A percentile compares a stretch with the other conserved stretches of the same genome.
These are phyloP conservation scores for Capsicum rhomboideum DNA, from an alignment of 257 asterid species.

Conservation along the genomic window DNA sequence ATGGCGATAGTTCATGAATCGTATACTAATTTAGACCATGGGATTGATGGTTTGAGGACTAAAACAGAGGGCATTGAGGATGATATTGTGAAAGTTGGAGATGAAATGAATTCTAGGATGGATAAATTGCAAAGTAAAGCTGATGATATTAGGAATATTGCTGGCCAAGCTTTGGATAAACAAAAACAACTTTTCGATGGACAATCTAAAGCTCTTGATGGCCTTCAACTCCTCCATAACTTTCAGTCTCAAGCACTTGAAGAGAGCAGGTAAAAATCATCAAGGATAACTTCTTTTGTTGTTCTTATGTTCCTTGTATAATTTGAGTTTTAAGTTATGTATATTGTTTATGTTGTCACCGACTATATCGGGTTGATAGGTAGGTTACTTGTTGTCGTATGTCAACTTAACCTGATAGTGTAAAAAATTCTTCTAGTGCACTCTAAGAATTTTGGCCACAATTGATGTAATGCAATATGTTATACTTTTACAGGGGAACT, in stretches of 20 bases:
- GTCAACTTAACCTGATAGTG: not conserved
- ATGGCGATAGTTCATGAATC: slow-evolving; percentile 45
- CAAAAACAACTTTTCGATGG: slow-evolving; percentile 65
- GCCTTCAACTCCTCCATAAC: slow-evolving; percentile 49
- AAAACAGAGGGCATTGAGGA: slow-evolving; percentile 64
- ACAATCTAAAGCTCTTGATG: slow-evolving; percentile 57
- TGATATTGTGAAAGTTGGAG: slow-evolving; percentile 64
- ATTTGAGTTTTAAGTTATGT: no score
- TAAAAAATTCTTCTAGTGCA: not conserved
- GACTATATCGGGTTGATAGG: not conserved
- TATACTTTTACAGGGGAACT: slow-evolving; percentile 30
- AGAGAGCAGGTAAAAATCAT: slow-evolving; percentile 56
- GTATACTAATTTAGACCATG: slow-evolving; percentile 41
- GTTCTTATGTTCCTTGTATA: not conserved
- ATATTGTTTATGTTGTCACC: not conserved
- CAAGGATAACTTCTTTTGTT: not conserved
- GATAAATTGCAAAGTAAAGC: slow-evolving; percentile 47
- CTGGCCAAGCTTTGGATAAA: slow-evolving; percentile 59
- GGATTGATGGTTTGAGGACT: slow-evolving; percentile 35
- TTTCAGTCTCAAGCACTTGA: slow-evolving; percentile 73
- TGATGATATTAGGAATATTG: slow-evolving; percentile 51
- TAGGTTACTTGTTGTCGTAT: not conserved
- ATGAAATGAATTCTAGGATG: slow-evolving; percentile 58
- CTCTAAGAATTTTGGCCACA: not conserved
- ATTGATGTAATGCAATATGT: not conserved